These are phyloP conservation scores for Fraxinus baroniana DNA, from an alignment of 305 asterid species.

Conservation along the genomic window DNA sequence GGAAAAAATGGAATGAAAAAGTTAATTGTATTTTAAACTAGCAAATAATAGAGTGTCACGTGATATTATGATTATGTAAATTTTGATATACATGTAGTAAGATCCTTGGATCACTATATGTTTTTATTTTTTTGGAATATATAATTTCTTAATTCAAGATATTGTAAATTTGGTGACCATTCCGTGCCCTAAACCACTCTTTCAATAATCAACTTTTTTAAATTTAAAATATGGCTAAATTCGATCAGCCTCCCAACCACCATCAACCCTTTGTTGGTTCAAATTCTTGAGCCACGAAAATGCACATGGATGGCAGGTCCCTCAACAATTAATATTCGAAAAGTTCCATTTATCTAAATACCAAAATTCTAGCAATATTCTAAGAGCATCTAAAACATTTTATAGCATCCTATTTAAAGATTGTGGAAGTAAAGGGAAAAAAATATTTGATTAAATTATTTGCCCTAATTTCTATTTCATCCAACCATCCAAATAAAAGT, in stretches of 20 bases:
- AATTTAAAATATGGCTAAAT: neutral
- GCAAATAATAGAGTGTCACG: no score
- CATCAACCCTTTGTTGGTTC: neutral
- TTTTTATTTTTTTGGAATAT: no score
- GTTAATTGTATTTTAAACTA: no score
- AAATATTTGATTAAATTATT: neutral
- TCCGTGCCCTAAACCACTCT: neutral
- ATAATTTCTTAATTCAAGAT: neutral
- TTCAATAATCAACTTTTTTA: neutral
- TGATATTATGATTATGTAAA: no score
- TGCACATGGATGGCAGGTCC: neutral
- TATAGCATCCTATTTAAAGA: neutral
- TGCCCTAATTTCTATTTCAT: neutral
- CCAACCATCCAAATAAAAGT: neutral
- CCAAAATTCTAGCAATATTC: neutral
- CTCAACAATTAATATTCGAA: neutral
- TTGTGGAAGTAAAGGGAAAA: neutral
- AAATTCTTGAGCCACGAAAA: slow-evolving; percentile 2
- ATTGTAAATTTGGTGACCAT: neutral
- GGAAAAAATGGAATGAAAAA: no score
- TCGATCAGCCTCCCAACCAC: neutral
- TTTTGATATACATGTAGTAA: no score
- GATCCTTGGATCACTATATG: no score
- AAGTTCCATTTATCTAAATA: neutral
- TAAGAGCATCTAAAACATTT: neutral